Evolutionary conservation across 1,284 basidiomycete species (phyloP).

Genomic region (Puccinia novopanici): DNA sequence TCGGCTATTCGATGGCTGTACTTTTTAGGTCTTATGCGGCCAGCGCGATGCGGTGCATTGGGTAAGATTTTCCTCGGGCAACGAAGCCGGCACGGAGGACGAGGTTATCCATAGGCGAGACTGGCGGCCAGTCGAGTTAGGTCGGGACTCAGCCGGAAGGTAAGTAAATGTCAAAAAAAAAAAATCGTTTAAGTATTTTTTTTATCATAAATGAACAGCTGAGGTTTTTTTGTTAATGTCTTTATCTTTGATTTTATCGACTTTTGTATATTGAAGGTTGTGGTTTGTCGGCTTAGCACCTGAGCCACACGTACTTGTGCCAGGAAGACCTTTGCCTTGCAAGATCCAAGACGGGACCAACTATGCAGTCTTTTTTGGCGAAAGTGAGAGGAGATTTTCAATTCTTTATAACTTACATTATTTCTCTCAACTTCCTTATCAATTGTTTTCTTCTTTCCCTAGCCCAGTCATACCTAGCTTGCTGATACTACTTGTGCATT

Average conservation of each 20-base stretch:
- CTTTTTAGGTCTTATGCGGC: slow-evolving; percentile 2
- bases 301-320: background rate
- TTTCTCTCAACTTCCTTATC: background rate
- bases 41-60: slow-evolving; percentile 13
- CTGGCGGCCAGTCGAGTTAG: background rate
- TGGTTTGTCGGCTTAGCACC: slow-evolving; percentile 12
- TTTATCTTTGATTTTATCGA: background rate
- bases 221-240: no score
- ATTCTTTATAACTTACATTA: background rate
- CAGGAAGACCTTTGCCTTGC: slow-evolving; percentile 8
- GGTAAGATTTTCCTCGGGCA: slow-evolving; percentile 4
- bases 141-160: slow-evolving; percentile 17
- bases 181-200: no score
- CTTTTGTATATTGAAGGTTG: background rate
- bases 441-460: background rate
- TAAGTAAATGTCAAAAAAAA: background rate
- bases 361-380: background rate
- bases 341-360: slow-evolving; percentile 14
- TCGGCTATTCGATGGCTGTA: no score
- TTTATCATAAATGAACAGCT: no score
- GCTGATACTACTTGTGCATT: no score
- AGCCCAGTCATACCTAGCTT: no score
- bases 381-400: background rate
- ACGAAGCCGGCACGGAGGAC: background rate
- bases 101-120: background rate